Base-by-base conservation (phyloP, 2,329 filamentous ascomycete genomes). In the Diaporthe destruens region DNA sequence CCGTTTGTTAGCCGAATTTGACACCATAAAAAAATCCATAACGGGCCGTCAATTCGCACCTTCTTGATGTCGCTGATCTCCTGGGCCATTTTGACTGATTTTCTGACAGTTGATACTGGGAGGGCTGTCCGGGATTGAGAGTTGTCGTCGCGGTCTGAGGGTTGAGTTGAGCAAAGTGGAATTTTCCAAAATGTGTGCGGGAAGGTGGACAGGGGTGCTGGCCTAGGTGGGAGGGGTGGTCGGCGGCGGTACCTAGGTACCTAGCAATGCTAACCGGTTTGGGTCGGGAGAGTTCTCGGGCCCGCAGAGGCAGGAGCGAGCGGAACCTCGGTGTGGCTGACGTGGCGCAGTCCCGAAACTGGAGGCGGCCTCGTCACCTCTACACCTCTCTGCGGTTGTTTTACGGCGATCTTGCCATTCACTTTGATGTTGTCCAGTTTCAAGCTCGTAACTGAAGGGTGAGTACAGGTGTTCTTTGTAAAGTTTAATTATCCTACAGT, bases 11-110 rank as follows among this genome's bases (percentile, higher is more conserved):
- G 77, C 53, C 54, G 32, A 44, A 42, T 65, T 71, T 44, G 36
- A 9, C 2, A 71, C 47, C 9, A n/a, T n/a, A 7, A 47, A 55
- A 61, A 55, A 61, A 57, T 42, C 63, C 18, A 32, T 65, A 54
- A 71, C 55, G 44, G 63, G 65, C 3, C 36, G 16, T 16, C 39
- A 36, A 63, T 77, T 77, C 85, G 74, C 82, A 92, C 90, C 87
- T 91, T 88, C 89, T 99, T 98, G 91, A 98, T 98, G 86, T 98
- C 96, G 85, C 92, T 94, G 86, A 98, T 93, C 94, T 98, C 95
- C 84, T 91, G 90, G 92, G 96, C 96, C 96, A 99, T 99, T 87
- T 88, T 97, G 94, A 87, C 87, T 87, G 88, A 85, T 83, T 81
- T 78, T 77, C 29, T 77, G 76, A 76, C 78, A 77, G 73, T 75